Conservation (phyloP, 2,329 filamentous ascomycete species). For the Ophiostoma sp. region DNA sequence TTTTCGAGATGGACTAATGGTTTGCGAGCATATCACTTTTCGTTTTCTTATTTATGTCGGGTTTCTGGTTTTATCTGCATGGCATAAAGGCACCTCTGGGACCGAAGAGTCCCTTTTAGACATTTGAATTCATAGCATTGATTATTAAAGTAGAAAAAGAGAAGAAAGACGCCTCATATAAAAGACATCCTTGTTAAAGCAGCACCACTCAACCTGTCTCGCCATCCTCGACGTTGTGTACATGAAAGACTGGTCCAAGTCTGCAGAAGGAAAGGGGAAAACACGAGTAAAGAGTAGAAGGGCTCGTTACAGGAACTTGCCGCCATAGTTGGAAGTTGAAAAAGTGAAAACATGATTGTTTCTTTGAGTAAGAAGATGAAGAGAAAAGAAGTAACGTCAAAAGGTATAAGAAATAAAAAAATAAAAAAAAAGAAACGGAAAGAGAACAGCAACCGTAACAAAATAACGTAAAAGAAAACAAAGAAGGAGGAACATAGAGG, state of each 20-base stretch:
- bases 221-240: background rate
- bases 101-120: background rate
- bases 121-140: constrained; percentile 12
- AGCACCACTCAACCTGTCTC: background rate
- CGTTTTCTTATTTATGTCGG: background rate
- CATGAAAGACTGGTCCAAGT: background rate
- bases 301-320: background rate
- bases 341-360: background rate
- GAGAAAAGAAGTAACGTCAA: background rate
- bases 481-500: background rate
- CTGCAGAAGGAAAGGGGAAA: background rate
- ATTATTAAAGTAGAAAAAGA: background rate
- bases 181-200: background rate
- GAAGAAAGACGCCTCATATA: background rate
- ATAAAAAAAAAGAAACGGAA: background rate
- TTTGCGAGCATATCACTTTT: background rate
- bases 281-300: background rate
- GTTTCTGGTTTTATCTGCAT: constrained; percentile 7
- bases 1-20: constrained; percentile 51
- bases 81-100: background rate
- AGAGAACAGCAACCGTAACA: background rate
- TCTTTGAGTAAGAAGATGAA: background rate
- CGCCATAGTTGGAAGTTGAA: background rate
- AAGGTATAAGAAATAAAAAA: constrained; percentile 19
- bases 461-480: constrained; percentile 11